A percentile compares a stretch with the other conserved stretches of the same genome.
Evolutionary conservation across 345 rosid genomes (phyloP).

Genomic region (Eutrema yunnanense): DNA sequence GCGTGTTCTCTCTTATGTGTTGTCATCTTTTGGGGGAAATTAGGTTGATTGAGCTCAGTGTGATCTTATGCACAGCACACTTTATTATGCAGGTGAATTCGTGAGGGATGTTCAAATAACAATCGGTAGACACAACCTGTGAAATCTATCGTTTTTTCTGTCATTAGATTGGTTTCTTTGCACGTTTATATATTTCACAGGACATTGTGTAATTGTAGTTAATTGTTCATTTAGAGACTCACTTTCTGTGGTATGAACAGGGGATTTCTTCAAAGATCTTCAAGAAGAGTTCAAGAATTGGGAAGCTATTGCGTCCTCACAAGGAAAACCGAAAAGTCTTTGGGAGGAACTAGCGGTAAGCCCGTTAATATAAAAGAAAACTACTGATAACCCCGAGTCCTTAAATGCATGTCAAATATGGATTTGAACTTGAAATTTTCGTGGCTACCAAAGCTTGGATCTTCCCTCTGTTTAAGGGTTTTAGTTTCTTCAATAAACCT

Average conservation of each 20-base stretch:
- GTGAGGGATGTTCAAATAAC: slow-evolving; percentile 84
- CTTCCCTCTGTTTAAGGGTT: not conserved
- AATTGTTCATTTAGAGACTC: not conserved
- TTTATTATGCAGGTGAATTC: slow-evolving; percentile 91
- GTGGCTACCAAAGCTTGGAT: not conserved
- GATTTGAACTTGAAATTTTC: not conserved
- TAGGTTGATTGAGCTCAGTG: slow-evolving; percentile 28
- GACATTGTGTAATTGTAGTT: not conserved
- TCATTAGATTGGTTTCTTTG: slow-evolving; percentile 2
- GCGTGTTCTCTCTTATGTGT: not conserved
- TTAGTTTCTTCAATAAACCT: not conserved
- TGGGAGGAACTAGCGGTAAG: slow-evolving; percentile 95
- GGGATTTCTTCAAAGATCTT: slow-evolving; percentile 82
- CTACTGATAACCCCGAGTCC: not conserved
- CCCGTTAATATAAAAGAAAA: not conserved
- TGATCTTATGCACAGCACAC: slow-evolving; percentile 50
- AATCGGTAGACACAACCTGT: slow-evolving; percentile 56
- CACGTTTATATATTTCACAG: not conserved
- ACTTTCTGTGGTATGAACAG: slow-evolving; percentile 41
- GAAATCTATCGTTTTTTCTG: not conserved
- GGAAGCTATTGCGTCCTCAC: slow-evolving; percentile 71
- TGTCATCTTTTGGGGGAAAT: slow-evolving; percentile 10
- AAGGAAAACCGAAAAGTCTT: slow-evolving; percentile 85
- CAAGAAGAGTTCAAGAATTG: slow-evolving; percentile 85
- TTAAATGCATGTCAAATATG: not conserved